phyloP scores from a whole-genome alignment of 148 eudicot species.

The Chenopodium berlandieri region DNA sequence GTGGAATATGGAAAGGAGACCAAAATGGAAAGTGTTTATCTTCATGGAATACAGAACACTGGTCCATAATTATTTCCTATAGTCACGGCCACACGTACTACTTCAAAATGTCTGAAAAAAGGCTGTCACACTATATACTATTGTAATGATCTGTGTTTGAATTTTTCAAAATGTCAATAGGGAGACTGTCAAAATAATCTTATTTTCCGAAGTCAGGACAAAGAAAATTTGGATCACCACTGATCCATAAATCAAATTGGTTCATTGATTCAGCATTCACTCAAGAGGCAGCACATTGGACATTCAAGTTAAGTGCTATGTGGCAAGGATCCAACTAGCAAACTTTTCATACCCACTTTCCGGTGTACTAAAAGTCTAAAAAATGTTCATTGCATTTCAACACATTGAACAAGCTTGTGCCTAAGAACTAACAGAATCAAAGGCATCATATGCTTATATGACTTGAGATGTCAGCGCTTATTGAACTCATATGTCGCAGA shows the following conservation, averaged over 20 bases:
- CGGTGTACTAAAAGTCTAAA: too few species aligned
- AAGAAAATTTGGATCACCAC: not conserved
- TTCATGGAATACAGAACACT: not conserved
- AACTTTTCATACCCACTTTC: not conserved
- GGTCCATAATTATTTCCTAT: too few species aligned
- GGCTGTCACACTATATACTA: too few species aligned
- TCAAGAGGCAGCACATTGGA: not conserved
- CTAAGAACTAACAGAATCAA: not conserved
- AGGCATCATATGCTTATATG: not conserved
- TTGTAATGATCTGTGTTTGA: too few species aligned
- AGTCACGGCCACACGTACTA: too few species aligned
- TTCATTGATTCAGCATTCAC: not conserved
- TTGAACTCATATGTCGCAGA: not conserved
- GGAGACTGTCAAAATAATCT: not conserved
- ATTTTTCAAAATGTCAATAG: too few species aligned
- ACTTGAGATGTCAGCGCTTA: not conserved
- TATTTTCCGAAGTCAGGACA: not conserved
- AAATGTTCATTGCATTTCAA: too few species aligned
- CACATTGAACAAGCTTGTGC: not conserved
- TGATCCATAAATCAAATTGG: not conserved
- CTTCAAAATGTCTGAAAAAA: too few species aligned
- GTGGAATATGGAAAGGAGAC: not conserved
- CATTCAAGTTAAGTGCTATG: not conserved
- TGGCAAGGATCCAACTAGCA: not conserved
- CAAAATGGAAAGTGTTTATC: not conserved